These are phyloP conservation scores for Trichophyton simii DNA, from an alignment of 2,329 filamentous ascomycete species.

Conservation along the genomic window DNA sequence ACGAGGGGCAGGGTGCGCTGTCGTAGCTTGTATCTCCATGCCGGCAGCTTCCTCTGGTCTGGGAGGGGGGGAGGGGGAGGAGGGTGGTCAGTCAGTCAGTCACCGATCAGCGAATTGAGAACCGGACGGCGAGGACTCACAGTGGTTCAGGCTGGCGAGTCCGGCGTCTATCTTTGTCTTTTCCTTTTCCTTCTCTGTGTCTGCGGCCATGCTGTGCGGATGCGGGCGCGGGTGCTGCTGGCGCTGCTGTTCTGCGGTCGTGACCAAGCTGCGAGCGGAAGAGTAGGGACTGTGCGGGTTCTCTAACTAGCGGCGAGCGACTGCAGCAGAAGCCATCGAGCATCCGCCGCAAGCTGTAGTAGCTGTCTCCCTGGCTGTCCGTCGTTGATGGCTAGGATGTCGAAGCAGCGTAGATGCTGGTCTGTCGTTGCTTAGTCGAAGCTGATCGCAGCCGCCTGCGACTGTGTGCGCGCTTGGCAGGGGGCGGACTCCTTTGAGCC, in stretches of 20 bases:
- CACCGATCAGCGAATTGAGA: background rate
- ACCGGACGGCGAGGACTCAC: constrained; percentile 27
- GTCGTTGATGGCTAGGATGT: too few relatives aligned
- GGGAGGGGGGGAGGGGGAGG: background rate
- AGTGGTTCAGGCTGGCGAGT: constrained; percentile 66
- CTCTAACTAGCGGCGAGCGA: too few relatives aligned
- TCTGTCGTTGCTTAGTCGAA: too few relatives aligned
- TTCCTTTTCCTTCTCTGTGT: constrained; percentile 18
- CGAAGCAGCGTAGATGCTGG: too few relatives aligned
- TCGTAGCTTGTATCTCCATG: constrained; percentile 79
- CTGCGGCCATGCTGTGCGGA: constrained; percentile 19
- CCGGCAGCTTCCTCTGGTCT: constrained; percentile 74
- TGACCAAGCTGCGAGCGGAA: too few relatives aligned
- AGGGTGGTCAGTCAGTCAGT: constrained; percentile 7
- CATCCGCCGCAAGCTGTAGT: too few relatives aligned
- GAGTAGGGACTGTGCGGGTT: too few relatives aligned
- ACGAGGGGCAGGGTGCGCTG: constrained; percentile 73
- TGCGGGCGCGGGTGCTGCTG: background rate
- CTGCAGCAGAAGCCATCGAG: too few relatives aligned
- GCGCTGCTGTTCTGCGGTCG: too few relatives aligned
- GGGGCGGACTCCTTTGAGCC: background rate
- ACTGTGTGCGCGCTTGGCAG: background rate
- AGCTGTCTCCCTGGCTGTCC: too few relatives aligned
- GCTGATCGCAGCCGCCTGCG: background rate
- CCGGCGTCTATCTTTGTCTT: constrained; percentile 48